Evolutionary conservation across 768 basidiomycete genomes (phyloP), one percentile per base, ranked within the genome.

Genomic region (Saitozyma sp.): DNA sequence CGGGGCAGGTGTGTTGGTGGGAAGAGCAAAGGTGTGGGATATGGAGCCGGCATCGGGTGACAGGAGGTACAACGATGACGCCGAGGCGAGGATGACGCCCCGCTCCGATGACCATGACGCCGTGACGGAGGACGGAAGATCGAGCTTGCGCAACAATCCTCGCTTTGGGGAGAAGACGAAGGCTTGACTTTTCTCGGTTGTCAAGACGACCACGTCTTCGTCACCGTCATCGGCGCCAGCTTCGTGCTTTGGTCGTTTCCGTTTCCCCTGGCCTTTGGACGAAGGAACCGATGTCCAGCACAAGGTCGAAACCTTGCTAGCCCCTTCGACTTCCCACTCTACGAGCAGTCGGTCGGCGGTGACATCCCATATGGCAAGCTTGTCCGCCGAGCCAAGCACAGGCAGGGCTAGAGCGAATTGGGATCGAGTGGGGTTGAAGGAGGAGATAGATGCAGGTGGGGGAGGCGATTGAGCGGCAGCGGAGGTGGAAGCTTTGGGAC

Each of bases 311-410:
- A 66, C 74, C 55, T 69, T 72, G 56, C 65, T 64, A 46, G 71
- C 74, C 13, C 68, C 74, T 17, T 69, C 65, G 16, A 77, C 50
- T 49, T 78, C 75, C 73, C 71, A 77, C 58, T 79, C 75, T 11
- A 68, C 62, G 16, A 74, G 56, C 19, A 79, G 67, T 19, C 58
- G 58, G 58, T 72, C 70, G 29, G 62, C 54, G 10, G 62, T 66
- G 40, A 75, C 54, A 39, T 79, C 74, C 78, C 78, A 79, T 42
- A 78, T 66, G 14, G 70, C 65, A 1, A 79, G 49, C 54, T 73
- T 76, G 55, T 79, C 75, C 10, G 71, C 73, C 11, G 74, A 73
- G 9, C 76, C 78, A 10, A 79, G 61, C 8, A 71, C 69, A n/a
- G 75, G 73, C 29, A 61, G 61, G 9, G 75, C 72, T 16, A 70